A percentile compares a stretch with the other conserved stretches of the same genome.
These are phyloP conservation scores for Thermomyces lanuginosus DNA, from an alignment of 2,329 filamentous ascomycete species.

Conservation along the genomic window DNA sequence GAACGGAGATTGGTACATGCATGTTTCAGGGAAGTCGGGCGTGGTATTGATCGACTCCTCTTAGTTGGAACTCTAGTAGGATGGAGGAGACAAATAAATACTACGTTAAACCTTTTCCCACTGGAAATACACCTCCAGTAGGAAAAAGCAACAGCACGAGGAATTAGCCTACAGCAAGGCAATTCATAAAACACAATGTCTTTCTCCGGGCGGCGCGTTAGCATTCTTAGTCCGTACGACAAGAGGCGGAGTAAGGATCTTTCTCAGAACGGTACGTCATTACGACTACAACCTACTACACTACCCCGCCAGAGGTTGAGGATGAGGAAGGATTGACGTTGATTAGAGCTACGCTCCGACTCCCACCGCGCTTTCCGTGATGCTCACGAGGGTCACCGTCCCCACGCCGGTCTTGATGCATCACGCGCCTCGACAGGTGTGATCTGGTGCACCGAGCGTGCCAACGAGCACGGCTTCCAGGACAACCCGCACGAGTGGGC, in stretches of 20 bases:
- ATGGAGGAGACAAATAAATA: too few relatives aligned
- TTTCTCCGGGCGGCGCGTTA: conserved; percentile 31
- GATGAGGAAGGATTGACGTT: conserved; percentile 5
- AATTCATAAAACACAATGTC: conserved; percentile 26
- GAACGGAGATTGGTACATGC: too few relatives aligned
- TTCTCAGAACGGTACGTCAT: conserved; percentile 28
- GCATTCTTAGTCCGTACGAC: conserved; percentile 24
- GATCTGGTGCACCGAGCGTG: conserved; percentile 58
- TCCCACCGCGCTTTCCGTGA: conserved; percentile 79
- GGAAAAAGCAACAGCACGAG: too few relatives aligned
- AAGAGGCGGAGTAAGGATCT: conserved; percentile 27
- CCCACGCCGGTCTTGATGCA: conserved; percentile 80
- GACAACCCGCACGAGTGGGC: conserved; percentile 76
- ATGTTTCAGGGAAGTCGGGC: too few relatives aligned
- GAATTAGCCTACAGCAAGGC: too few relatives aligned
- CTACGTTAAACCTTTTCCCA: too few relatives aligned
- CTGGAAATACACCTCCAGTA: too few relatives aligned
- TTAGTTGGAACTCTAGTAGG: too few relatives aligned
- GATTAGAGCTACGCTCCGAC: conserved; percentile 59
- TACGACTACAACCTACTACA: not conserved
- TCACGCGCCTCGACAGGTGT: conserved; percentile 81
- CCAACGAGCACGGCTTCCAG: conserved; percentile 71
- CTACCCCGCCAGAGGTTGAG: not conserved
- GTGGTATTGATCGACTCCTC: too few relatives aligned
- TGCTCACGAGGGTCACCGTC: conserved; percentile 78